These are phyloP conservation scores for Ambrosiella beaveri DNA, from an alignment of 2,329 filamentous ascomycete species.

Conservation along the genomic window DNA sequence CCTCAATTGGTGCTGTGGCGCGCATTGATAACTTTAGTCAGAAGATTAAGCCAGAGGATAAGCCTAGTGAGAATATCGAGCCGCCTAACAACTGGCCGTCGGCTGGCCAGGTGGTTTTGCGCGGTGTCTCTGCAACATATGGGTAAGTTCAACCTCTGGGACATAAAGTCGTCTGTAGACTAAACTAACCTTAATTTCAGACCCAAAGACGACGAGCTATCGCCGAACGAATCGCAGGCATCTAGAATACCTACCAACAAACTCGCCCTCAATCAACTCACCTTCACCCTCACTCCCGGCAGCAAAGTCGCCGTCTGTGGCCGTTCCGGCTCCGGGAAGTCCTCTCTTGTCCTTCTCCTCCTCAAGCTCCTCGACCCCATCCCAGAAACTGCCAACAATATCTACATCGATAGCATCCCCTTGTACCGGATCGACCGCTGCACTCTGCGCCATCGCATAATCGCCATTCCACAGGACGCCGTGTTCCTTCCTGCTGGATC, in stretches of 20 bases:
- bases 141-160: constrained; percentile 7
- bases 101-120: constrained; percentile 18
- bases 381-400: constrained; percentile 15
- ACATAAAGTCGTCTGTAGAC: too few relatives aligned
- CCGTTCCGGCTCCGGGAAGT: constrained; percentile 28
- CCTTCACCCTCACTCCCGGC: constrained; percentile 18
- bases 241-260: constrained; percentile 2
- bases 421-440: constrained; percentile 24
- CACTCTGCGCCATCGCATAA: constrained; percentile 29
- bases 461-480: constrained; percentile 36
- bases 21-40: constrained; percentile 18
- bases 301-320: constrained; percentile 23
- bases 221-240: neutral
- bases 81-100: constrained; percentile 19
- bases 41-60: constrained; percentile 16
- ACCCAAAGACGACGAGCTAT: neutral
- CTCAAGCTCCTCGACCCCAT: constrained; percentile 26
- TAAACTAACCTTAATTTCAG: too few relatives aligned
- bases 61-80: constrained; percentile 12
- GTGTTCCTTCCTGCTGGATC: constrained; percentile 31
- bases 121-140: constrained; percentile 21
- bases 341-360: constrained; percentile 24
- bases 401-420: constrained; percentile 27
- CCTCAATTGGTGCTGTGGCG: constrained; percentile 18
- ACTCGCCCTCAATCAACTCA: constrained; percentile 18